phyloP scores from a whole-genome alignment of 306 rosid genomes.

The Trifolium repens region DNA sequence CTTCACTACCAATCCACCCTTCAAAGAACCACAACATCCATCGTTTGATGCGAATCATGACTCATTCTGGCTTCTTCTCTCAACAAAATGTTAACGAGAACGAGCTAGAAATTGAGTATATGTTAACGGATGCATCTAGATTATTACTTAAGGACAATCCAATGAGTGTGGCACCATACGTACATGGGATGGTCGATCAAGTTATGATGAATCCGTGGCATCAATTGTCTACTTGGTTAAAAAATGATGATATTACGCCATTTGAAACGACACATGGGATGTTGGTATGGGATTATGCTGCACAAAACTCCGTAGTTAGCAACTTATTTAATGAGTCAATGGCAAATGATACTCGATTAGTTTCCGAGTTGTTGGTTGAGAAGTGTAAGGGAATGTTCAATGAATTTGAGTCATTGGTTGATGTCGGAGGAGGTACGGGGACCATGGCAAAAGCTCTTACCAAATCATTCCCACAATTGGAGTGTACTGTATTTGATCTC shows the following conservation, averaged over 20 bases:
- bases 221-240: slow-evolving; percentile 23
- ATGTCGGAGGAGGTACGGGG: slow-evolving; percentile 36
- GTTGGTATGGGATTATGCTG: not conserved
- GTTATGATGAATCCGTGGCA: not conserved
- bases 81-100: not conserved
- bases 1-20: slow-evolving; percentile 38
- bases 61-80: slow-evolving; percentile 30
- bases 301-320: not conserved
- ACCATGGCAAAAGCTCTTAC: not conserved
- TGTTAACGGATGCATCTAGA: slow-evolving; percentile 19
- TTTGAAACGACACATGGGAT: slow-evolving; percentile 1
- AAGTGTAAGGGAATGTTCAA: not conserved
- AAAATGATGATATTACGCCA: not conserved
- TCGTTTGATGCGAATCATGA: slow-evolving; percentile 40
- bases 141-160: slow-evolving; percentile 1
- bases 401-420: slow-evolving; percentile 30
- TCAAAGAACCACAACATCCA: slow-evolving; percentile 8
- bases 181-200: slow-evolving; percentile 8
- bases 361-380: not conserved
- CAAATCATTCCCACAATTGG: not conserved
- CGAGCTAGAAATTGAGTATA: not conserved
- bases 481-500: no score
- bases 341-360: not conserved
- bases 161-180: not conserved
- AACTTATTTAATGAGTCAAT: not conserved